phyloP scores from a whole-genome alignment of 495 filamentous ascomycete species.

The Amniculicola lignicola region DNA sequence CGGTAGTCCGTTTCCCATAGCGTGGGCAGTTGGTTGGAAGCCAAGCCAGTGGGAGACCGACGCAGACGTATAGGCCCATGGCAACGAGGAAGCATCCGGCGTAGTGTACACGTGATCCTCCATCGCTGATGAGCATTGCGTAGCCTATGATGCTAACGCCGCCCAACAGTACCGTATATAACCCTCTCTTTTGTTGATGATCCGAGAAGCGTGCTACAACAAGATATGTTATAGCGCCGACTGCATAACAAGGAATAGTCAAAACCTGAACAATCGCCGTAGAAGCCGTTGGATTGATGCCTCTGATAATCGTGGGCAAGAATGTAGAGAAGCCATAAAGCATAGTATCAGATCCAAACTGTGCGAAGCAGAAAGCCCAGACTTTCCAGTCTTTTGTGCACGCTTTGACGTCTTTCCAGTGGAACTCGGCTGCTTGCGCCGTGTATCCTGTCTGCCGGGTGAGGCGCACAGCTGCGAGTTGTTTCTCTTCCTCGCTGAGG shows the following conservation, averaged over 20 bases:
- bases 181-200: constrained; percentile 55
- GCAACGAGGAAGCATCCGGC: constrained; percentile 69
- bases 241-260: constrained; percentile 73
- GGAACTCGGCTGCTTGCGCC: constrained; percentile 57
- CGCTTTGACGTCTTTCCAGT: constrained; percentile 52
- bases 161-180: constrained; percentile 59
- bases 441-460: constrained; percentile 55
- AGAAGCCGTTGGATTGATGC: constrained; percentile 57
- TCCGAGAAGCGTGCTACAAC: constrained; percentile 60
- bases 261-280: constrained; percentile 64
- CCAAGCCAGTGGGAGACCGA: constrained; percentile 71
- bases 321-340: constrained; percentile 77
- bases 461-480: constrained; percentile 24
- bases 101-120: constrained; percentile 62
- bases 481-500: constrained; percentile 35
- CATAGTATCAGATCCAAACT: constrained; percentile 70
- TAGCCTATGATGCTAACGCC: constrained; percentile 65
- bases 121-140: constrained; percentile 59
- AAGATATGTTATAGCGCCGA: constrained; percentile 67
- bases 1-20: constrained; percentile 70
- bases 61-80: constrained; percentile 65
- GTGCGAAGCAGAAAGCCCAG: constrained; percentile 62
- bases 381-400: constrained; percentile 61
- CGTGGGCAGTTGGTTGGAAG: constrained; percentile 56
- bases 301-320: constrained; percentile 72